Base-by-base conservation (phyloP, 768 basidiomycete species). In the Serendipita sp. region DNA sequence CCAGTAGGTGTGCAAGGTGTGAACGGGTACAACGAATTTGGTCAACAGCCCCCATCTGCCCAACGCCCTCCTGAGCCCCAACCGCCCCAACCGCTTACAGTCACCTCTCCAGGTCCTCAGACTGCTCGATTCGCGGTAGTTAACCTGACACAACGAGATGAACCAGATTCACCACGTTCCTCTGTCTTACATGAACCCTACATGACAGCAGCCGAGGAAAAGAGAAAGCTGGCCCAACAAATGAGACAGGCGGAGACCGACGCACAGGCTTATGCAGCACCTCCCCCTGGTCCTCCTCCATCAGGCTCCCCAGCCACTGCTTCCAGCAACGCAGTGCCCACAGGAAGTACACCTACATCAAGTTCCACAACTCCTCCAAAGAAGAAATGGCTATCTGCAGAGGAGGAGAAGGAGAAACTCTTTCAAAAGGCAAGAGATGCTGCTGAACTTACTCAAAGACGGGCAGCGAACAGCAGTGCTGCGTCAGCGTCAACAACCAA, bases 121-220 rank as follows among this genome's bases (percentile, higher is more conserved):
- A 30, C 17, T 33, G 53, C 53, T 5, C 70, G 78, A 2, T 67
- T 79, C 13, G 78, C 78, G 48, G 71, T 78, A 34, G 73, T 74
- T 38, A 80, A 80, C 63, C 66, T 70, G 34, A 33, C 20, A 4
- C 73, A 71, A 20, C 75, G 78, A 33, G 68, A 70, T 42, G 72
- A 74, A 61, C 61, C 33, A 51, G 26, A 58, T 58, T 58, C 53
- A 4, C 53, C 53, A 26, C 53, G 53, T 20, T 58, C 53, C 26
- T 58, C 53, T 58, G 26, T n/a, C 20, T 11, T 58, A 11, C 53
- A 58, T 31, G 53, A 58, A 26, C 53, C 53, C 9, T 71, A 70
- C 71, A 24, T 65, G 2, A 71, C 70, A 1, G 79, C 78, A 3
- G 79, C 78, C 65, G 73, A 78, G 48, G 79, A 81, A 64, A 81